Evolutionary conservation across 192 early-diverging fungal genomes (phyloP), one percentile per base, ranked within the genome.

Genomic region (Entomortierella chlamydospora): DNA sequence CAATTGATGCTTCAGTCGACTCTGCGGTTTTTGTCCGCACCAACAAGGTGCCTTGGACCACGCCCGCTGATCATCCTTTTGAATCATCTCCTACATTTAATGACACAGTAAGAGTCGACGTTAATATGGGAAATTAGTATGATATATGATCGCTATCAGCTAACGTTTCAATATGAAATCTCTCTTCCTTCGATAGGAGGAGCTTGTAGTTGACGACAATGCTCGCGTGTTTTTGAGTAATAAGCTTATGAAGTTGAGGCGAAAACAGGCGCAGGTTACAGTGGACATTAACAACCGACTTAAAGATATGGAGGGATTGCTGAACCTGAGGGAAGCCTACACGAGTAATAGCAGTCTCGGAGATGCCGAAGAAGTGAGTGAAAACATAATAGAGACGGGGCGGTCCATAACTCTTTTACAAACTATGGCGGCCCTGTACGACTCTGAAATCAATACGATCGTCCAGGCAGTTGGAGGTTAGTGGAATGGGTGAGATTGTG

Each of bases 371-470:
- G 86, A 88, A 15, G 90, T 92, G 0, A 72, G 54, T 1, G 79
- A 93, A 85, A 83, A 78, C 52, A 83, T 93, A 18, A 45, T 89
- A 42, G 87, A 89, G 57, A 72, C 77, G 8, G 63, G 81, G 2
- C 69, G 89, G 7, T 83, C 91, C 12, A 71, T 89, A 17, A 84
- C 86, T 5, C 30, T 91, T 12, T 67, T 90, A 22, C 65, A 83
- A 42, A 86, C 84, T 4, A 61, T 80, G 58, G 62, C 78, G 43
- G 81, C 73, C 0, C 83, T 79, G 47, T 77, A 87, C 3, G 69
- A 93, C 30, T 83, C 89, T 2, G 86, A 90, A 67, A 87, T 94
- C 37, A 87, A 91, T 51, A 58, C 82, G 0, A 93, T 95, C 52
- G 79, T 90, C n/a, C 60, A 81, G 34, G 74, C 68, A 5, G 86